Base-by-base conservation (phyloP, 805 yeast genomes). In the Saccharomyces mikatae region DNA sequence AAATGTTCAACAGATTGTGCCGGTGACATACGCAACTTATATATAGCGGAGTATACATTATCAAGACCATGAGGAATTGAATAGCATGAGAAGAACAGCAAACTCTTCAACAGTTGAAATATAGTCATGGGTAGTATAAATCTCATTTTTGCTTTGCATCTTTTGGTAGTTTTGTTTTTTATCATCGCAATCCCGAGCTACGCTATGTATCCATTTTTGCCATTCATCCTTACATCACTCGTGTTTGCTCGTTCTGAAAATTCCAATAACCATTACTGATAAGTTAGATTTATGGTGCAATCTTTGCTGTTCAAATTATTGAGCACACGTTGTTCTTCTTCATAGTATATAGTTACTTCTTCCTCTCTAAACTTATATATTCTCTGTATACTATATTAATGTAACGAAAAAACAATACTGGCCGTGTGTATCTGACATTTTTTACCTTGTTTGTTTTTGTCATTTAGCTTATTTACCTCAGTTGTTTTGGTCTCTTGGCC, bases 401-500 rank as follows among this genome's bases (percentile, higher is more conserved):
- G 10, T 17, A 10, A n/a, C 6, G 13, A 17, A 36, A 36, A 17
- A 10, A 24, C 26, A 24, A 24, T 24, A 24, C 26, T 24, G 26
- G 26, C 26, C 2, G 26, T 24, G 4, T 24, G 4, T 24, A 24
- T 24, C 26, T 24, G 26, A 24, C 26, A n/a, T n/a, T n/a, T n/a
- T n/a, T n/a, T n/a, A n/a, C n/a, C n/a, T n/a, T n/a, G n/a, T n/a
- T n/a, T n/a, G n/a, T n/a, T n/a, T n/a, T n/a, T n/a, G n/a, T n/a
- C n/a, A n/a, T n/a, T n/a, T n/a, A n/a, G n/a, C n/a, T n/a, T n/a
- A n/a, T n/a, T n/a, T n/a, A n/a, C n/a, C n/a, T n/a, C 22, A 36
- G 13, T n/a, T 17, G 5, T 36, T 6, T 17, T 3, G 50, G 50
- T 48, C 28, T 41, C 50, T 48, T 48, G 50, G 50, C 50, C 50